Evolutionary conservation across 2,329 filamentous ascomycete species (phyloP).

Genomic region (Diaporthe eres): DNA sequence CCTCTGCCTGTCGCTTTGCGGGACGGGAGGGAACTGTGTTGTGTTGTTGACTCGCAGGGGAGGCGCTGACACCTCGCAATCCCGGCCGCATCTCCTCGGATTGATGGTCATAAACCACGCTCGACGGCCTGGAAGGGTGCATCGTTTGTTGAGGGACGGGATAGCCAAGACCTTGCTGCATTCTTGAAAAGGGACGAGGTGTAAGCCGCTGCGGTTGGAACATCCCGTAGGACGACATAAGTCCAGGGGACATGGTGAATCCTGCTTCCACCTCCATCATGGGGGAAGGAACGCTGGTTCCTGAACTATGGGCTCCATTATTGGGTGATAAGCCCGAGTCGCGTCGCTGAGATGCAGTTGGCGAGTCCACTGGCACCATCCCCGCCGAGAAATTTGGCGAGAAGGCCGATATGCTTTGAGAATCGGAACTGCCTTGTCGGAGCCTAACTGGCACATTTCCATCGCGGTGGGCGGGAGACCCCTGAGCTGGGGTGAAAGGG

Average conservation of each 20-base stretch:
- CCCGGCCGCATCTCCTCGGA: not conserved
- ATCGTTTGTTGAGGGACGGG: not conserved
- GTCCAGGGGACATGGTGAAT: not conserved
- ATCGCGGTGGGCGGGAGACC: not conserved
- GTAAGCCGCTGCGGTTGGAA: not conserved
- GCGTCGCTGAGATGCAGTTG: not conserved
- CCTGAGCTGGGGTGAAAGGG: not conserved
- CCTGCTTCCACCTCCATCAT: not conserved
- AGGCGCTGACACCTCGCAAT: not conserved
- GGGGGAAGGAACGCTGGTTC: not conserved
- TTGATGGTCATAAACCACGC: not conserved
- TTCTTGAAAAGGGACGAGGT: not conserved
- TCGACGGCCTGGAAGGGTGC: not conserved
- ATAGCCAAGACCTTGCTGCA: not conserved
- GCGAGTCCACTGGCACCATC: not conserved
- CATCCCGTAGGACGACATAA: not conserved
- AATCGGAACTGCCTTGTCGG: not conserved
- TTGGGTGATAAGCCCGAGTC: not conserved
- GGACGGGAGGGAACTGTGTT: not conserved
- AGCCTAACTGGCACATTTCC: not conserved
- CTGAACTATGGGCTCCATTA: not conserved
- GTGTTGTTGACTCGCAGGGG: not conserved
- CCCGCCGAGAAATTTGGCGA: not conserved
- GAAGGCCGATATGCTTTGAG: not conserved
- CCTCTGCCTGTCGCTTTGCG: not conserved